Base-by-base conservation (phyloP, 352 stramenopile genomes). In the Pythium periplocum region DNA sequence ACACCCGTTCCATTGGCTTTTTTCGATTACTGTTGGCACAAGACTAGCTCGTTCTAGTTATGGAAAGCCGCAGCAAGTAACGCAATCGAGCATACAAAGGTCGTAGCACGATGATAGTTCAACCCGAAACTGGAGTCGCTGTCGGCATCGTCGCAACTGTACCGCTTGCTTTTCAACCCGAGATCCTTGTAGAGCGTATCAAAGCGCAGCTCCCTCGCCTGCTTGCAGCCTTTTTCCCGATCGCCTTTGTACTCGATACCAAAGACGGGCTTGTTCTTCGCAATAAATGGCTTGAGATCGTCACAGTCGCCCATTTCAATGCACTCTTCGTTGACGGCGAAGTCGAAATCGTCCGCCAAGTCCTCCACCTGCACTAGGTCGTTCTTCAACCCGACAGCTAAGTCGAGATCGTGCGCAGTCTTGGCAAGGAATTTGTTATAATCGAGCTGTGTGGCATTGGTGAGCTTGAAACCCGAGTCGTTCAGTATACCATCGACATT, bases 251-350 rank as follows among this genome's bases (percentile, higher is more conserved):
- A 86, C 53, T 87, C 77, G 38, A 84, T 72, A 11, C 69, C 64
- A 45, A 86, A 75, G 48, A 87, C 74, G 30, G 73, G 53, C 54
- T 86, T 87, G 57, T 73, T 57, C 31, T 62, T 49, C 30, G 64
- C 41, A 35, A 81, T 67, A 51, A 87, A 86, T 33, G 62, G 64
- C 39, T 53, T 35, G 10, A 78, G 50, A 42, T 39, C 55, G 8
- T 67, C 59, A 34, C 73, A 85, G 48, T 85, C 73, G n/a, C 72
- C 53, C 55, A 73, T 76, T 32, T 77, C 47, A 47, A 70, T 65
- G 32, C 76, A 85, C 53, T 77, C 62, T 61, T 87, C 76, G 45
- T 80, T 83, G 46, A 85, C 64, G 5, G 73, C 70, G 43, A 85
- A 85, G 61, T 87, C 73, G 12, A 83, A 83, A 37, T 62, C 42